Percentiles rank a stretch among this genome's conserved stretches.
These are phyloP conservation scores for Obelidium mucronatum DNA, from an alignment of 192 early-diverging fungal genomes.

Conservation along the genomic window DNA sequence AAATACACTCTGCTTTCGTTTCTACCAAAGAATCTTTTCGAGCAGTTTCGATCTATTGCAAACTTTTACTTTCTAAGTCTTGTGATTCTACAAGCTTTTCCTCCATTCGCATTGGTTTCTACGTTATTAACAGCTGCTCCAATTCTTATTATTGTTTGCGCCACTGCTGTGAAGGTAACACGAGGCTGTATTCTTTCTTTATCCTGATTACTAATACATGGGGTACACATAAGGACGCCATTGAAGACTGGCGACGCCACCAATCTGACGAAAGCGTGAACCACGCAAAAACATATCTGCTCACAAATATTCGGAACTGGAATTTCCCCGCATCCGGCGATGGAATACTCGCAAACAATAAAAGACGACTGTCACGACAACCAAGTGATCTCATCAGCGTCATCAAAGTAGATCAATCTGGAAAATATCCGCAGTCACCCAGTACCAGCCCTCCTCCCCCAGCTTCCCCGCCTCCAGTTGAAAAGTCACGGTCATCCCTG, in stretches of 20 bases:
- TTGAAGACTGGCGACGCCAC: conserved; percentile 91
- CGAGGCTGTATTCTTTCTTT: neutral
- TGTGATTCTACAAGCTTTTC: conserved; percentile 84
- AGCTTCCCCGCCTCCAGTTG: neutral
- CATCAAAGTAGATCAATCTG: neutral
- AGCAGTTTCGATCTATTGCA: conserved; percentile 95
- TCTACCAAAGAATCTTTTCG: conserved; percentile 94
- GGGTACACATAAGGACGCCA: conserved; percentile 65
- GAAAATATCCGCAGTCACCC: neutral
- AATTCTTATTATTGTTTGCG: conserved; percentile 54
- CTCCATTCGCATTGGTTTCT: conserved; percentile 66
- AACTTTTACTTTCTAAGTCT: conserved; percentile 93
- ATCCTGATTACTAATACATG: neutral
- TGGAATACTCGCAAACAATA: neutral
- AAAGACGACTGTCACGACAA: conserved; percentile 1
- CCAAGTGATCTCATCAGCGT: conserved; percentile 22
- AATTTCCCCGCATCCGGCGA: conserved; percentile 46
- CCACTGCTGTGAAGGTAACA: conserved; percentile 55
- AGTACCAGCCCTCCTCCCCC: neutral
- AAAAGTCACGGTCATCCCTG: neutral
- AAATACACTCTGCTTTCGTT: conserved; percentile 94
- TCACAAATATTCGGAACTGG: conserved; percentile 67
- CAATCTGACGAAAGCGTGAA: conserved; percentile 86
- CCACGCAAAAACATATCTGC: conserved; percentile 64
- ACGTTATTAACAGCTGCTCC: conserved; percentile 53